These are phyloP conservation scores for Cryomyces minteri DNA, from an alignment of 495 filamentous ascomycete genomes.

Conservation along the genomic window DNA sequence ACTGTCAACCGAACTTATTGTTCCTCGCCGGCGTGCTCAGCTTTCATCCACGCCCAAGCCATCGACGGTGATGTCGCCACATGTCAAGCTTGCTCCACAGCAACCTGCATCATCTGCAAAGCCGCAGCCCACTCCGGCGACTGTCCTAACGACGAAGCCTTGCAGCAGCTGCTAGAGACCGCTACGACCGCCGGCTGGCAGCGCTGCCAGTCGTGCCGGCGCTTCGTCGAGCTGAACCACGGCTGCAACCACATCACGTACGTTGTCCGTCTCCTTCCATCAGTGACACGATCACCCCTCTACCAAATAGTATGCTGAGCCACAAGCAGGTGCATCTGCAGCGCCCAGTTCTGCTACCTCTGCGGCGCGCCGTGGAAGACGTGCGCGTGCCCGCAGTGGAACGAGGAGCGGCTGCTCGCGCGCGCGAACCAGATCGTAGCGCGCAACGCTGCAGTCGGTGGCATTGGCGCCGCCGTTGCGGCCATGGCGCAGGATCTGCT, in stretches of 20 bases:
- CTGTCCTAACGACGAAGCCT: not conserved
- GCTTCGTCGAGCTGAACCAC: slow-evolving; percentile 4
- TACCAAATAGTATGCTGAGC: not conserved
- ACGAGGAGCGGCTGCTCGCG: slow-evolving; percentile 9
- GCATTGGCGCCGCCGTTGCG: slow-evolving; percentile 1
- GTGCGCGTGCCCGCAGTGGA: slow-evolving; percentile 9
- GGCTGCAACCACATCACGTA: slow-evolving; percentile 8
- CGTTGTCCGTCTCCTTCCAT: not conserved
- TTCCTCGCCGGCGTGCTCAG: slow-evolving; percentile 7
- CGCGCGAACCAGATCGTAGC: slow-evolving; percentile 18
- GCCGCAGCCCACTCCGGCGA: not conserved
- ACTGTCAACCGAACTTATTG: slow-evolving; percentile 14
- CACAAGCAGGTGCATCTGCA: slow-evolving; percentile 8
- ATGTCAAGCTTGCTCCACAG: not conserved
- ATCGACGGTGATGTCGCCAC: not conserved
- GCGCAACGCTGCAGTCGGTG: slow-evolving; percentile 6
- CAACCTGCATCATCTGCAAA: not conserved
- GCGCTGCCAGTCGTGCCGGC: slow-evolving; percentile 9
- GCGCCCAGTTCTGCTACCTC: slow-evolving; percentile 13
- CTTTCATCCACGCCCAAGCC: slow-evolving; percentile 8
- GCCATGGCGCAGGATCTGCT: slow-evolving; percentile 5
- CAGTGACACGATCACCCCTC: not conserved
- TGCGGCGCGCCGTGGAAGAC: slow-evolving; percentile 13
- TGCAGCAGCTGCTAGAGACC: not conserved
- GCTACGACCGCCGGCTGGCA: slow-evolving; percentile 10